A percentile compares a stretch with the other conserved stretches of the same genome.
Conservation (phyloP, 2,329 filamentous ascomycete species). For the Thyridium curvatum region DNA sequence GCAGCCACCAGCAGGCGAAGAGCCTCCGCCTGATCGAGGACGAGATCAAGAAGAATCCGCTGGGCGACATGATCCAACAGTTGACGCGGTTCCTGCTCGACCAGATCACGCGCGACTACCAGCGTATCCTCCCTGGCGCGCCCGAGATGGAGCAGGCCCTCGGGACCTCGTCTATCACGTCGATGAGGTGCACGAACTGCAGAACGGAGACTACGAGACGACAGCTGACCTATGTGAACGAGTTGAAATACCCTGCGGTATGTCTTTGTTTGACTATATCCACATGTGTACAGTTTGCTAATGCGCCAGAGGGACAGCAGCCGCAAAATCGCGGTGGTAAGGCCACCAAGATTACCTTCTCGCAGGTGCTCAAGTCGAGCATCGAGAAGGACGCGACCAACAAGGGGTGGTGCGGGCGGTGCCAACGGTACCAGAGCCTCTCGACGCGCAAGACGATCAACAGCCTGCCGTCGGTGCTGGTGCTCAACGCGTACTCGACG, state of each 20-base stretch:
- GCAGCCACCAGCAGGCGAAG: conserved; percentile 69
- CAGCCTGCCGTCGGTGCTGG: conserved; percentile 75
- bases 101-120: conserved; percentile 71
- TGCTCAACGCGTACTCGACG: conserved; percentile 62
- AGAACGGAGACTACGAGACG: conserved; percentile 77
- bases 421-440: conserved; percentile 84
- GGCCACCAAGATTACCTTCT: conserved; percentile 62
- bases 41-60: conserved; percentile 62
- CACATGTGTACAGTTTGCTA: too few relatives aligned
- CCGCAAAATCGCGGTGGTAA: conserved; percentile 39
- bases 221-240: conserved; percentile 75
- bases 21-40: conserved; percentile 76
- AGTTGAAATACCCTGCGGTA: conserved; percentile 70
- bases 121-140: conserved; percentile 55
- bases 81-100: conserved; percentile 82
- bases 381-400: conserved; percentile 85
- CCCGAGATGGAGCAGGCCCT: conserved; percentile 66
- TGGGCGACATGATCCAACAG: conserved; percentile 79
- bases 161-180: conserved; percentile 63
- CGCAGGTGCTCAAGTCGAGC: conserved; percentile 84
- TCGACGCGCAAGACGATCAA: conserved; percentile 80
- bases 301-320: conserved; percentile 32
- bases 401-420: conserved; percentile 88
- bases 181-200: conserved; percentile 81
- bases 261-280: too few relatives aligned